phyloP scores from a whole-genome alignment of 2,329 filamentous ascomycete genomes.

The Xylariaceae sp. region DNA sequence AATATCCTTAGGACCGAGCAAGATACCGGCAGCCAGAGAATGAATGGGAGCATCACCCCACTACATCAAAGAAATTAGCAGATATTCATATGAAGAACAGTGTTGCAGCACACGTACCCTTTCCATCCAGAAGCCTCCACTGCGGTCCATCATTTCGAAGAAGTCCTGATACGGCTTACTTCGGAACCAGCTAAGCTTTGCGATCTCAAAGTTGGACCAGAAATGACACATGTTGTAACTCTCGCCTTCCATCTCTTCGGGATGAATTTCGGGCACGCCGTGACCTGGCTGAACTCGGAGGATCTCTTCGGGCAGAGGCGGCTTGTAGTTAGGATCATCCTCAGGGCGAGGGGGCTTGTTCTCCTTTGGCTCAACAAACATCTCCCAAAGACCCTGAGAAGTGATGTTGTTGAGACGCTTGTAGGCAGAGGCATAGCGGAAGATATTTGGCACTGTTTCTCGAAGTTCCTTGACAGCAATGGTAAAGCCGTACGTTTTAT shows the following conservation, averaged over 20 bases:
- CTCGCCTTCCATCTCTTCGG: conserved; percentile 93
- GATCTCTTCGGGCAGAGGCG: conserved; percentile 73
- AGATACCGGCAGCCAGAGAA: conserved; percentile 86
- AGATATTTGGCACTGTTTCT: conserved; percentile 97
- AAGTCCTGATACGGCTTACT: conserved; percentile 98
- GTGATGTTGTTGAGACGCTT: conserved; percentile 87
- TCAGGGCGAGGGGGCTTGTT: conserved; percentile 52
- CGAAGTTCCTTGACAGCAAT: conserved; percentile 97
- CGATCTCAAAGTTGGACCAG: conserved; percentile 99
- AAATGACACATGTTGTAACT: conserved; percentile 99
- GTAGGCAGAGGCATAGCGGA: conserved; percentile 97
- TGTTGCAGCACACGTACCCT: conserved; percentile 51
- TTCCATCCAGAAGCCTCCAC: conserved; percentile 99
- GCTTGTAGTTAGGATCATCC: conserved; percentile 60
- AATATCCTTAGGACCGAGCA: conserved; percentile 75
- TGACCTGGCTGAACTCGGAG: conserved; percentile 67
- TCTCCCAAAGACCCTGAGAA: conserved; percentile 94
- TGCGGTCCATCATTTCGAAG: conserved; percentile 97
- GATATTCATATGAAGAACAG: conserved; percentile 3
- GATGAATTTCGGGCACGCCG: conserved; percentile 73
- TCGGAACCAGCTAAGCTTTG: conserved; percentile 87
- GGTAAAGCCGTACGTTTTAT: conserved; percentile 98
- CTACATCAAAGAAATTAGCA: conserved; percentile 47
- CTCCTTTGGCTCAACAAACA: conserved; percentile 82
- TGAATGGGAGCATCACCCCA: conserved; percentile 99